phyloP scores from a whole-genome alignment of 257 asterid species.

The Solanum acaule region DNA sequence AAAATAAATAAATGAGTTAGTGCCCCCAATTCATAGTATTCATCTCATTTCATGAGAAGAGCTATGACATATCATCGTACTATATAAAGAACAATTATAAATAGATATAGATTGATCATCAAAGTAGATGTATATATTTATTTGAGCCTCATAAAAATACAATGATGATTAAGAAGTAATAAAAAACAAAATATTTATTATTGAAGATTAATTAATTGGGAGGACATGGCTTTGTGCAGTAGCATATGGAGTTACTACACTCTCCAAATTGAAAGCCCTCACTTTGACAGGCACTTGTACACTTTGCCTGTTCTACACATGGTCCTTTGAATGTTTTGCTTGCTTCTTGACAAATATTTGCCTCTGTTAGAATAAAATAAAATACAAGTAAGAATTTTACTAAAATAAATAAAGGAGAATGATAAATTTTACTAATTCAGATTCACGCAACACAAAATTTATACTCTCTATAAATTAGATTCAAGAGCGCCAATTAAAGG shows the following conservation, averaged over 20 bases:
- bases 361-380: background rate
- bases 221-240: background rate
- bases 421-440: background rate
- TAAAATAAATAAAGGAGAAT: background rate
- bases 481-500: no score
- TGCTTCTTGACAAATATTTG: background rate
- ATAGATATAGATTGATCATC: background rate
- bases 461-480: no score
- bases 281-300: no score
- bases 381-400: background rate
- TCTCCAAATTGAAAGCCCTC: no score
- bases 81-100: no score
- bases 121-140: background rate
- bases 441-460: background rate
- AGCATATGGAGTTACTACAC: no score
- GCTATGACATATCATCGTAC: no score
- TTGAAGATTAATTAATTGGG: background rate
- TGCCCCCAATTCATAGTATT: no score
- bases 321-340: background rate
- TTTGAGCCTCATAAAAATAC: background rate
- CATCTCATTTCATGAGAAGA: no score
- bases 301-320: background rate
- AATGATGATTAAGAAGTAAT: background rate
- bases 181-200: background rate
- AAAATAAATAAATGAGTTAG: background rate